Evolutionary conservation across 371 early-diverging fungal genomes (phyloP), one percentile per base, ranked within the genome.

Genomic region (Lichtheimia hyalospora): DNA sequence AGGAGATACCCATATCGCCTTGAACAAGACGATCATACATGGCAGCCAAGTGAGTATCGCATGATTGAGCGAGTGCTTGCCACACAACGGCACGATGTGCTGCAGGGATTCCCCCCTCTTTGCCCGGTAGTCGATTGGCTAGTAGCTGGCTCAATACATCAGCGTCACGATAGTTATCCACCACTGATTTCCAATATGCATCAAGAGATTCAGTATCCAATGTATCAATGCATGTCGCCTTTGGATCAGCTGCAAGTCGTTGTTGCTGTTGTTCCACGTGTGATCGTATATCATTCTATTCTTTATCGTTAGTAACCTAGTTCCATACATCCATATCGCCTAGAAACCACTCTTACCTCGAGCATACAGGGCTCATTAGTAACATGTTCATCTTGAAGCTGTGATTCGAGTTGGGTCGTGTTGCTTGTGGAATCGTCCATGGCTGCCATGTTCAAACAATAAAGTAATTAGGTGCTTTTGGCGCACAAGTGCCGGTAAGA

Each of bases 61-160:
- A 83, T 18, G 87, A 81, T 50, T 84, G 88, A 43, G 87, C 84
- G 84, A 95, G 90, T 21, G 89, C 82, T 68, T 91, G 93, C 96
- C 95, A 96, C 41, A 94, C 81, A 50, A 84, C 70, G 16, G 94
- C 93, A 52, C 97, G 90, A 25, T 40, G 41, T 0, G 60, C 23
- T 25, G 54, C 46, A 3, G 56, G 21, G 23, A 56, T 58, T n/a
- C 56, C 52, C 24, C 46, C 28, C 28, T 49, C 40, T 21, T 49
- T 44, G 51, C 42, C 49, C 55, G 51, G 41, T 10, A 62, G 49
- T 46, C 62, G 51, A 15, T 46, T 21, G 12, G 56, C 55, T 14
- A 56, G 2, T 7, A 14, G 49, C 24, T 27, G 50, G 2, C 46
- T 53, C 52, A 43, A 39, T 34, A 34, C 34, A 8, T 34, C 34